Conservation (phyloP, 371 early-diverging fungal species). For the Saksenaea oblongispora region DNA sequence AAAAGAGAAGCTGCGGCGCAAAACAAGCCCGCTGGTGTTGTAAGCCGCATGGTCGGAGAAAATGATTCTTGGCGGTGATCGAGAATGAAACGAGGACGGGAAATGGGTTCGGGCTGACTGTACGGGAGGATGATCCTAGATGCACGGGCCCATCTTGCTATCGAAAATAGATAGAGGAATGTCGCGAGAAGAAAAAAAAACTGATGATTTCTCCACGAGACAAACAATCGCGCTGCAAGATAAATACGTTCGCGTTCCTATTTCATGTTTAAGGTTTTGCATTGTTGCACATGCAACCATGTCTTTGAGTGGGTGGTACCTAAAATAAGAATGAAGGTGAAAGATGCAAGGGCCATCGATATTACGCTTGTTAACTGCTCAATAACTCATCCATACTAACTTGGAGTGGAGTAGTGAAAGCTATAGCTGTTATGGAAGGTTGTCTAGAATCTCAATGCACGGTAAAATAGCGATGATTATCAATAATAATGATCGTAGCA, state of each 20-base stretch:
- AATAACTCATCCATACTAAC: neutral
- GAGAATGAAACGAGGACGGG: neutral
- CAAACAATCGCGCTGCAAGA: slow-evolving; percentile 1
- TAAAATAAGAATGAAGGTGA: neutral
- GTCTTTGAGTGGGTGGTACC: slow-evolving; percentile 4
- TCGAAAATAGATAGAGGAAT: neutral
- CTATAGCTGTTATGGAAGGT: neutral
- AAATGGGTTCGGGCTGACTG: neutral
- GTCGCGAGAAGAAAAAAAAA: neutral
- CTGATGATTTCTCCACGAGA: slow-evolving; percentile 1
- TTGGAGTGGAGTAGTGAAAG: neutral
- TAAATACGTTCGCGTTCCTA: neutral
- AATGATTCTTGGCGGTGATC: neutral
- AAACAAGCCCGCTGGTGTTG: slow-evolving; percentile 1
- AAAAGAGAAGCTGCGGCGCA: neutral
- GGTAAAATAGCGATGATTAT: neutral
- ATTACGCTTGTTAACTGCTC: neutral
- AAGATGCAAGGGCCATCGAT: neutral
- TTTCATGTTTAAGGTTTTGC: neutral
- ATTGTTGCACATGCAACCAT: slow-evolving; percentile 1
- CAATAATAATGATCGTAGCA: neutral
- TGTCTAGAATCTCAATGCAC: neutral
- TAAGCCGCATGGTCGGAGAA: slow-evolving; percentile 1
- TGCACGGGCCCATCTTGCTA: neutral
- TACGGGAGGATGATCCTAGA: neutral